These are phyloP conservation scores for Brassica incana DNA, from an alignment of 345 rosid species.

Conservation along the genomic window DNA sequence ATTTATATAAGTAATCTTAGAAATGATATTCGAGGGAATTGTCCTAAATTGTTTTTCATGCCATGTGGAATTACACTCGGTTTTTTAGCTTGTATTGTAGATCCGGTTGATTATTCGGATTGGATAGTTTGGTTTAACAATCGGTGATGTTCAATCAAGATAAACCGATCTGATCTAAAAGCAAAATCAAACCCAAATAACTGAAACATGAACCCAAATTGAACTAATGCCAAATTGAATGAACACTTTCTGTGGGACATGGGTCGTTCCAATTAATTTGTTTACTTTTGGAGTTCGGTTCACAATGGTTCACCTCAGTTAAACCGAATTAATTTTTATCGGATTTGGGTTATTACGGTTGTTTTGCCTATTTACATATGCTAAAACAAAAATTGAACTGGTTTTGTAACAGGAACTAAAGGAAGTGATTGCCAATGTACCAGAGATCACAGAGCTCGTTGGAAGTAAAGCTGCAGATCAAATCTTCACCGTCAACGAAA, in stretches of 20 bases:
- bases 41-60: not conserved
- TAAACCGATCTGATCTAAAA: not conserved
- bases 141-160: not conserved
- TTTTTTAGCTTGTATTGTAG: not conserved
- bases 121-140: not conserved
- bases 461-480: constrained; percentile 53
- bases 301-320: not conserved
- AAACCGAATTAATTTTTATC: not conserved
- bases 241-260: not conserved
- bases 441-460: constrained; percentile 77
- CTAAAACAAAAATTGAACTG: constrained; percentile 6
- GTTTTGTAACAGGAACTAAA: constrained; percentile 70
- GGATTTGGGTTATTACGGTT: not conserved
- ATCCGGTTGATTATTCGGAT: not conserved
- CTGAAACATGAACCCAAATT: not conserved
- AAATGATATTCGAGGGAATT: too few relatives aligned
- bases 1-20: too few relatives aligned
- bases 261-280: not conserved
- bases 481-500: constrained; percentile 44
- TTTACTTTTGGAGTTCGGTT: not conserved
- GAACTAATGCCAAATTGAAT: not conserved
- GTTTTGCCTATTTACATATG: not conserved
- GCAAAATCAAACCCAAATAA: not conserved
- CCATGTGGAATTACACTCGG: not conserved
- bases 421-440: constrained; percentile 61